Base-by-base conservation (phyloP, 2,329 filamentous ascomycete genomes). In the Colletotrichum incanum region DNA sequence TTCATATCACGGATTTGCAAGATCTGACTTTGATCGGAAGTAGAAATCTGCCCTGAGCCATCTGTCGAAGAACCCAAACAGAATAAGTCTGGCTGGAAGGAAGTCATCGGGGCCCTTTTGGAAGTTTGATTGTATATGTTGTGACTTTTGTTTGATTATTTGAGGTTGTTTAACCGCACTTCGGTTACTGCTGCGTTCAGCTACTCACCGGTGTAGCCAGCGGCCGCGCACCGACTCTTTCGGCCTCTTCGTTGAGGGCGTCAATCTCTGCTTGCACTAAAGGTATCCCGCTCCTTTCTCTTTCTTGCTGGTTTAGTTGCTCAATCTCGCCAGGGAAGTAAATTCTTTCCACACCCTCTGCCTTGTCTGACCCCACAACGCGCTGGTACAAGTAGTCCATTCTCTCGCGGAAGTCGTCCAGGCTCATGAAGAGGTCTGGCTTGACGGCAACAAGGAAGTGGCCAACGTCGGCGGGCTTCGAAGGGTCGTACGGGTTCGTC, bases 361-460 rank as follows among this genome's bases (percentile, higher is more conserved):
- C 87, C 79, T 84, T 90, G 2, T 90, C 87, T 0, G 85, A 86
- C 0, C 84, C 86, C 0, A 88, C 84, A 1, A 91, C 87, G 11
- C 84, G 80, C 66, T 87, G 82, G 73, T 91, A 89, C 2, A 91
- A 78, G 41, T 87, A 84, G 64, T 86, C 83, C 85, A 91, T 90
- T 11, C 92, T 83, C 63, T 86, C 85, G 39, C 89, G 89, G 77
- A 95, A 95, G 52, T 94, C 92, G 1, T 92, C 90, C 71, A 92
- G 74, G 64, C 85, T 86, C 87, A 95, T 90, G 73, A 95, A 95
- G 26, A 95, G 82, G 76, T 95, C 92, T 0, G 93, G 93, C 78
- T 93, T 93, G 75, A 95, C 88, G 23, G 89, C 92, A 1, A 94
- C 83, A 1, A 95, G 79, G 73, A 94, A 94, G 78, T 95, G 93